Base-by-base conservation (phyloP, 73 alveolate species). In the Paramecium sexaurelia region DNA sequence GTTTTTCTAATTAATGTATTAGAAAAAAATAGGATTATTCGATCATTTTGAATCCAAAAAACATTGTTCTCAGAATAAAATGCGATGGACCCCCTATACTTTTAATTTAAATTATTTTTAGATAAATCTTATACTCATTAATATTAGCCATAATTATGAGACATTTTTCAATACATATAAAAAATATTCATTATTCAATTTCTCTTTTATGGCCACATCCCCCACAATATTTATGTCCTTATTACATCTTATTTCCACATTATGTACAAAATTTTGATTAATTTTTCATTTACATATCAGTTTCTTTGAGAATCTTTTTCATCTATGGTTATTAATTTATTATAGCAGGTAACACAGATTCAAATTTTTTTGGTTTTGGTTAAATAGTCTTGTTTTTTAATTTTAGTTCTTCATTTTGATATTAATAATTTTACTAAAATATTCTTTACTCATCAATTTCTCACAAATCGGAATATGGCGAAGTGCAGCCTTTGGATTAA, bases 381-480 rank as follows among this genome's bases (percentile, higher is more conserved):
- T 17, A 51, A 19, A 4, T 51, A 51, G 27, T 45, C 13, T 13
- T 26, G 26, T 26, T 61, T 61, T 61, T 61, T 61, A 61, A 29
- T 32, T 61, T 61, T 22, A 61, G 6, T 61, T 61, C 83, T 61
- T 29, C 9, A 6, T 19, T n/a, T 24, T 61, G 39, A 29, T 15
- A 61, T 71, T 20, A 35, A 33, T 27, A 35, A 35, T 71, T n/a
- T 51, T 66, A 73, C 55, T 73, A 19, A 73, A 19, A 33, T 73
- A 36, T 73, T 73, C 87, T 73, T 73, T 39, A 32, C 37, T 73
- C 17, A 15, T 73, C 33, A 73, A 39, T 84, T 92, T 73, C 33
- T 90, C 98, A 35, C 98, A 95, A 55, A 89, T 56, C 1, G 98
- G 98, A 55, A 95, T 75, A 40, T 95, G 98, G 40, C 98, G 71